Conservation (phyloP, 495 filamentous ascomycete genomes). For the Tuber indicum region DNA sequence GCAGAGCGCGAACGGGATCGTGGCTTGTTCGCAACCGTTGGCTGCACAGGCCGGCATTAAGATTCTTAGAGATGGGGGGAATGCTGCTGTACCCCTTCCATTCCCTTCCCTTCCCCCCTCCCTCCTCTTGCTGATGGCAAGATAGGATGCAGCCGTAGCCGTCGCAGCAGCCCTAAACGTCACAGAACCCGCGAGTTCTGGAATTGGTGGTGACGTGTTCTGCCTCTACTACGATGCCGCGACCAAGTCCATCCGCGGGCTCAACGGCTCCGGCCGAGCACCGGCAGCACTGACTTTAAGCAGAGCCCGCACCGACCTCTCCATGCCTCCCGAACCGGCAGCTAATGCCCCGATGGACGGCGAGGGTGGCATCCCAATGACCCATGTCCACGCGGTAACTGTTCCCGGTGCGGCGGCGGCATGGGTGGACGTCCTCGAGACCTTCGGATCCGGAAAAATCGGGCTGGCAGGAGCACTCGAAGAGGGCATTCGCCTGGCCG, state of each 20-base stretch:
- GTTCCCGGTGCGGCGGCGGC: conserved; percentile 88
- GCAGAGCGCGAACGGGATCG: conserved; percentile 87
- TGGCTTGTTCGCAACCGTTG: conserved; percentile 84
- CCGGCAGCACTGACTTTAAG: conserved; percentile 63
- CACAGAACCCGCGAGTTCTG: conserved; percentile 86
- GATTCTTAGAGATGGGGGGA: conserved; percentile 78
- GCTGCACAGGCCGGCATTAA: conserved; percentile 81
- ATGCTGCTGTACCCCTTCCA: conserved; percentile 59
- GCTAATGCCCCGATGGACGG: background rate
- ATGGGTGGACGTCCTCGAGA: conserved; percentile 87
- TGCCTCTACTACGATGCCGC: conserved; percentile 85
- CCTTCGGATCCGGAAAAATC: conserved; percentile 83
- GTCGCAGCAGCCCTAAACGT: conserved; percentile 85
- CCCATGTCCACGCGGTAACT: conserved; percentile 71
- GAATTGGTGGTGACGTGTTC: conserved; percentile 98
- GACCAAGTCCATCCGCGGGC: conserved; percentile 68
- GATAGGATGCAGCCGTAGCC: conserved; percentile 87
- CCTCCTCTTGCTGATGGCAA: conserved; percentile 17
- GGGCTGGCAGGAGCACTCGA: conserved; percentile 67
- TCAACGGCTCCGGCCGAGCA: conserved; percentile 88
- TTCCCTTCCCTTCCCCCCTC: background rate
- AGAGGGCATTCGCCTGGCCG: conserved; percentile 79
- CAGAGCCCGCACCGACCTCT: conserved; percentile 61
- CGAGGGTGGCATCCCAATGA: conserved; percentile 57
- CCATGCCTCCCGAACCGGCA: conserved; percentile 29